Conservation (phyloP, 192 early-diverging fungal genomes). For the Allomyces macrogynus region DNA sequence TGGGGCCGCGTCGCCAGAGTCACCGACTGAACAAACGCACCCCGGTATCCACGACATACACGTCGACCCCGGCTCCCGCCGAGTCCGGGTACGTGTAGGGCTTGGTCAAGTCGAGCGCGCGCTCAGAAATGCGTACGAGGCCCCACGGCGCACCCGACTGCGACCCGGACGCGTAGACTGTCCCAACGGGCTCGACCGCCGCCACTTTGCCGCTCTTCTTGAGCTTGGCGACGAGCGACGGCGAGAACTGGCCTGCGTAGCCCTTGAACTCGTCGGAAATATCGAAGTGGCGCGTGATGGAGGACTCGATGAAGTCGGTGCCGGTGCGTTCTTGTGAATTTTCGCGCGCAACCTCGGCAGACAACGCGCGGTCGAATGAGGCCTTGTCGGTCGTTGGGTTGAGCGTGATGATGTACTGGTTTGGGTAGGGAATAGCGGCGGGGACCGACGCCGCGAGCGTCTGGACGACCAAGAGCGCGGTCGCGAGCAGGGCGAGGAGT, state of each 20-base stretch:
- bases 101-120: slow-evolving; percentile 10
- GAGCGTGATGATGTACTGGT: neutral
- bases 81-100: slow-evolving; percentile 23
- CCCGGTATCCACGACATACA: slow-evolving; percentile 15
- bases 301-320: neutral
- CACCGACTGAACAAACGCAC: neutral
- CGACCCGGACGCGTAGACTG: neutral
- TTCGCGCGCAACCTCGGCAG: neutral
- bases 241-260: neutral
- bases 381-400: neutral
- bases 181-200: neutral
- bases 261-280: neutral
- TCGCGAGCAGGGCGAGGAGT: neutral
- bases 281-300: neutral
- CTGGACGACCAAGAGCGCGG: neutral
- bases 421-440: neutral
- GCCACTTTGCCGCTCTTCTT: neutral
- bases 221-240: neutral
- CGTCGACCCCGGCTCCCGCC: slow-evolving; percentile 20
- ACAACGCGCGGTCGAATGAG: neutral
- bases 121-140: slow-evolving; percentile 10
- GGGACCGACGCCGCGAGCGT: slow-evolving; percentile 4
- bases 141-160: slow-evolving; percentile 19
- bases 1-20: too few relatives aligned
- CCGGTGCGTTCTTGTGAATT: neutral